phyloP scores from a whole-genome alignment of 768 basidiomycete genomes.

The Stropharia rugosoannulata region DNA sequence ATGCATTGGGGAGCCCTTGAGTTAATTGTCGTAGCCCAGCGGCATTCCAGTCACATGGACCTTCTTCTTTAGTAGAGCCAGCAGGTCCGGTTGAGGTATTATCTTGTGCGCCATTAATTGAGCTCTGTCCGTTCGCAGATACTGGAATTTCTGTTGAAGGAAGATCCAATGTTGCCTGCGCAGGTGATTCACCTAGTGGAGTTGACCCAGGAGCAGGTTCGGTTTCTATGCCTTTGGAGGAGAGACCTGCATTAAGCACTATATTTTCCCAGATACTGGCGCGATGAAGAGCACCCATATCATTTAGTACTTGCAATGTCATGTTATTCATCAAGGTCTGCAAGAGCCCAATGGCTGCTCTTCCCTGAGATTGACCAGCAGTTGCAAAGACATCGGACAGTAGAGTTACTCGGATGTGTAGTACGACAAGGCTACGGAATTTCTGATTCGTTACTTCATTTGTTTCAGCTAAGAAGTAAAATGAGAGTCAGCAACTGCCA shows the following conservation, averaged over 20 bases:
- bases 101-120: conserved; percentile 28
- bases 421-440: conserved; percentile 72
- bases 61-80: conserved; percentile 37
- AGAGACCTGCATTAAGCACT: conserved; percentile 60
- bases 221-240: conserved; percentile 52
- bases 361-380: conserved; percentile 78
- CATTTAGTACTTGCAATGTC: conserved; percentile 59
- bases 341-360: conserved; percentile 71
- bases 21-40: conserved; percentile 78
- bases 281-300: conserved; percentile 80
- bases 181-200: conserved; percentile 49
- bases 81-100: conserved; percentile 15
- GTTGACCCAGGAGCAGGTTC: conserved; percentile 41
- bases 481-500: conserved; percentile 2
- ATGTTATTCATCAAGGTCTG: conserved; percentile 70
- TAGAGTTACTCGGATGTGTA: conserved; percentile 79
- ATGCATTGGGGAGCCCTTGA: conserved; percentile 68
- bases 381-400: conserved; percentile 88
- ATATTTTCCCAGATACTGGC: conserved; percentile 88
- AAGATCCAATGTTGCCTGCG: conserved; percentile 39
- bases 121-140: conserved; percentile 29
- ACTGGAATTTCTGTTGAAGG: conserved; percentile 31
- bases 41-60: conserved; percentile 62
- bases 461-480: conserved; percentile 38
- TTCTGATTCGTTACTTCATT: conserved; percentile 50